Conservation (phyloP, 75 land plant species). For the Picea glauca region DNA sequence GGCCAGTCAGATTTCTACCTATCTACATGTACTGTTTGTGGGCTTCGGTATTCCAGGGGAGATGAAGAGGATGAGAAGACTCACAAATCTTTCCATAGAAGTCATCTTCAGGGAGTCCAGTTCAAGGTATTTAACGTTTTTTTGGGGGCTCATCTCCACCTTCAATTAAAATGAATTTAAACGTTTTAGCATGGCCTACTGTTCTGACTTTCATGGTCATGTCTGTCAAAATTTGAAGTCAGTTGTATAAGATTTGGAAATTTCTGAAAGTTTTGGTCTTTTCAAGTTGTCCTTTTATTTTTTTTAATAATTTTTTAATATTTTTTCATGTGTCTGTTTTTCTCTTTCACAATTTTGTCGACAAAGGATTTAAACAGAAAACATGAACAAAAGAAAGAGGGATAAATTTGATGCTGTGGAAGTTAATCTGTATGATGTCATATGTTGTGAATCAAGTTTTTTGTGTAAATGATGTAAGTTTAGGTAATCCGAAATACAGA, state of each 20-base stretch:
- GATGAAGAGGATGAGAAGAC: constrained; percentile 68
- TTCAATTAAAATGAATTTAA: background rate
- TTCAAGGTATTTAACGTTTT: constrained; percentile 53
- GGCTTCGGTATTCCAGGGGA: constrained; percentile 75
- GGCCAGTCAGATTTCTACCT: constrained; percentile 89
- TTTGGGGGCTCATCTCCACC: background rate
- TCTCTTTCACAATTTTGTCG: background rate
- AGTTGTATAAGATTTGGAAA: background rate
- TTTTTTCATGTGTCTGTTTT: background rate
- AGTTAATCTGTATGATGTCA: background rate
- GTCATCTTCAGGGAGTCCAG: constrained; percentile 59
- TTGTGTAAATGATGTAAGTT: background rate
- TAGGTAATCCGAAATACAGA: background rate
- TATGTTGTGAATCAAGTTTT: background rate
- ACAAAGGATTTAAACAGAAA: background rate
- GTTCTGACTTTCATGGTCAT: background rate
- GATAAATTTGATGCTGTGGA: background rate
- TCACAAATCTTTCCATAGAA: constrained; percentile 71
- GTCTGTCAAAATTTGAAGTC: too few relatives aligned
- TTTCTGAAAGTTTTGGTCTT: background rate
- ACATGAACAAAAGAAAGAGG: background rate
- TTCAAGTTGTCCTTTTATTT: background rate
- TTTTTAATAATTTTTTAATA: background rate
- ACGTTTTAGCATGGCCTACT: background rate
- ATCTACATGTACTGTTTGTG: constrained; percentile 65